These are phyloP conservation scores for Friedmanniomyces simplex DNA, from an alignment of 495 filamentous ascomycete species.

Conservation along the genomic window DNA sequence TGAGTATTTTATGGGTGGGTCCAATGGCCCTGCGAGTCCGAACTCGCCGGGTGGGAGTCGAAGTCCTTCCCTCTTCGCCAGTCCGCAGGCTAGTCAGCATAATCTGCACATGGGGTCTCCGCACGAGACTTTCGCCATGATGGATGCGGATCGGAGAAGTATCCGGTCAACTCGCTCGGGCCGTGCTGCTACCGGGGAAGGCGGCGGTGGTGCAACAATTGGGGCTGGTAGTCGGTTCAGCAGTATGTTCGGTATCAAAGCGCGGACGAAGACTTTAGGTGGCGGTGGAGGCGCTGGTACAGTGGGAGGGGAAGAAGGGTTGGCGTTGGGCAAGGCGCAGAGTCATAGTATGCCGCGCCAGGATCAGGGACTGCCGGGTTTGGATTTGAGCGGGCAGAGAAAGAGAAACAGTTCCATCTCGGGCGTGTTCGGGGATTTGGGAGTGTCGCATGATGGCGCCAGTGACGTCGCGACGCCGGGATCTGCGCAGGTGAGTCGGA, in stretches of 20 bases:
- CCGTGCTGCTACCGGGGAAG: constrained; percentile 16
- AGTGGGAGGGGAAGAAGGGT: constrained; percentile 22
- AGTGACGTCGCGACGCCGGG: background rate
- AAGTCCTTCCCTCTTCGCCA: constrained; percentile 29
- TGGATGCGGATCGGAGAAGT: constrained; percentile 30
- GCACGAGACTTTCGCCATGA: constrained; percentile 11
- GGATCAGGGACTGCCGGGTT: constrained; percentile 15
- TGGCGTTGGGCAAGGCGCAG: constrained; percentile 26
- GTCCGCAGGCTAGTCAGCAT: constrained; percentile 29
- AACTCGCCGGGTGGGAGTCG: too few relatives aligned
- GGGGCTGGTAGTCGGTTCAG: constrained; percentile 25
- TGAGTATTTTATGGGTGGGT: too few relatives aligned
- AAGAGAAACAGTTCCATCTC: constrained; percentile 23
- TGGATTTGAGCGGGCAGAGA: constrained; percentile 2
- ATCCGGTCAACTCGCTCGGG: constrained; percentile 31
- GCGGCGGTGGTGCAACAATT: background rate
- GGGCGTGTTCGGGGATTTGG: background rate
- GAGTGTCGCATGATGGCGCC: background rate
- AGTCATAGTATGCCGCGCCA: constrained; percentile 33
- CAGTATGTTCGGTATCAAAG: constrained; percentile 31
- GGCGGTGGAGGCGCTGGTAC: background rate
- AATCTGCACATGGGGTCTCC: constrained; percentile 25
- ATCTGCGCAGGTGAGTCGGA: background rate
- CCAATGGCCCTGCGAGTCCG: too few relatives aligned
- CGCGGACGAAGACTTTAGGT: constrained; percentile 29